Evolutionary conservation across 768 basidiomycete genomes (phyloP), one percentile per base, ranked within the genome.

Genomic region (Tricholoma flavovirens): DNA sequence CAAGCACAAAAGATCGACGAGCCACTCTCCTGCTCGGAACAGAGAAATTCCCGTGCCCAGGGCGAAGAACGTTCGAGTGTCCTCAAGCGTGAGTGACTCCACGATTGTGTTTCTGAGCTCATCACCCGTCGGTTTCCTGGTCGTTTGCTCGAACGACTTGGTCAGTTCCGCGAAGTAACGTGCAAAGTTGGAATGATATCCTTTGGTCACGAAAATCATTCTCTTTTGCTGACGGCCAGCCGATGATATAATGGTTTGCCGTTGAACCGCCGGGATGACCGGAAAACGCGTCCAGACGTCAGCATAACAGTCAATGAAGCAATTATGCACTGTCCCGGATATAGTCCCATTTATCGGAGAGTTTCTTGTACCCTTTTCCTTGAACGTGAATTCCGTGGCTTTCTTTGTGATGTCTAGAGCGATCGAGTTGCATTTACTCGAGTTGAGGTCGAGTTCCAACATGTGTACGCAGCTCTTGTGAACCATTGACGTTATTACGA

Each of bases 211-310:
- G 57, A 83, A 83, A 1, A 71, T 61, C 8, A 84, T 67, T 4
- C 67, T 66, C 42, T 69, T 73, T 4, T 63, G 54, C 8, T 59
- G 66, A n/a, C 75, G 66, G 8, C 68, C 61, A 19, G 63, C 64
- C 4, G 71, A 71, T 0, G 71, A 71, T 0, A 70, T 66, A 38
- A 77, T 70, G 0, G 77, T 78, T 29, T 75, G 71, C 7, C 79
- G 73, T 33, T 73, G 71, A 15, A 84, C 72, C 0, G 83, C 81
- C 2, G 83, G 71, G 1, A 80, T 59, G 3, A 84, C 83, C 0
- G 83, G 83, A 62, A 83, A 84, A 9, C 83, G 77, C 4, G 75
- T 81, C 83, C 83, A 84, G 19, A 83, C 78, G 12, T 83, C 81
- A 0, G 74, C 65, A 51, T 81, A 75, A 53, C 81, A 83, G 58